Base-by-base conservation (phyloP, 306 rosid genomes). In the Myrica gale region DNA sequence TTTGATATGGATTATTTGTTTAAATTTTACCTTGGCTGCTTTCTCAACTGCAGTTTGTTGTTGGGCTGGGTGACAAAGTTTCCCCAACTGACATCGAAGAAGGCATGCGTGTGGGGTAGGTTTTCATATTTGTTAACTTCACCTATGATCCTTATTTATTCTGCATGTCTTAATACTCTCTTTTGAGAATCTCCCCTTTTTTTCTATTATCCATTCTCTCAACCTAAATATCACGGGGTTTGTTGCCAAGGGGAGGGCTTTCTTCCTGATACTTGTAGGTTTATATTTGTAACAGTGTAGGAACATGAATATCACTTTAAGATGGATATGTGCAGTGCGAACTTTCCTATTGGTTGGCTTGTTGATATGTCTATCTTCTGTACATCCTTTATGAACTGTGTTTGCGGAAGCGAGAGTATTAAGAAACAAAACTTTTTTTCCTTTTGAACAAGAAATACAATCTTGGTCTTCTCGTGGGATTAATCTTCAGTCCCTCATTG, bases 81-180 rank as follows among this genome's bases (percentile, higher is more conserved):
- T 96, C 99, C 70, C 99, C 99, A 47, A 96, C 99, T 13, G 99
- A 96, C 79, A 96, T 96, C 61, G 99, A 96, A 82, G 99, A 96
- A 84, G 99, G 99, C 71, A 96, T 96, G 99, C 98, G 99, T 60
- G 99, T 96, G 60, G 99, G 99, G 99, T 95, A 89, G 72, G 94
- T 81, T 52, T 52, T 55, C 73, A 44, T n/a, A n/a, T 79, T 37
- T 63, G 47, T 67, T 9, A 21, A 58, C 67, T 69, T 39, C 43
- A 43, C 66, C 26, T 41, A 60, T 53, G 48, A 4, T 16, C 3
- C 43, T 56, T 26, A 43, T 41, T 41, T 65, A 10, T 41, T 4
- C 8, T 41, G 68, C 44, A 7, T 16, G 23, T 41, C 10, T 65
- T 17, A 16, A 16, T 65, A 43, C 47, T 17, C 23, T 16, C 70